These are phyloP conservation scores for Zea mays DNA, from an alignment of 176 grass and related monocot genomes.

Conservation along the genomic window Zm-B73-REFERENCE-NAM-5.0 NC_050103.1:2840501-2841000, in stretches of 20 bases:
- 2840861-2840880: not conserved
- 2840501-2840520: conserved; percentile 38
- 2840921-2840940: too few relatives aligned
- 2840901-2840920: too few relatives aligned
- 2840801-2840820: not conserved
- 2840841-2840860: not conserved
- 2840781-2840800: not conserved
- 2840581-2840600: not conserved
- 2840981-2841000: not conserved
- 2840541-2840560: not conserved
- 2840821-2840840: not conserved
- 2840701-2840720: not conserved
- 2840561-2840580: not conserved
- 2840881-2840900: not conserved
- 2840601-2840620: not conserved
- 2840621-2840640: not conserved
- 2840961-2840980: not conserved
- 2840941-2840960: too few relatives aligned
- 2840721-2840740: not conserved
- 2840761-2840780: not conserved
- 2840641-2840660: not conserved
- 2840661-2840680: not conserved
- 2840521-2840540: conserved; percentile 5
- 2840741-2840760: not conserved
- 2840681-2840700: not conserved